phyloP scores from a whole-genome alignment of 352 stramenopile species.

The Phytopythium oedochilum region DNA sequence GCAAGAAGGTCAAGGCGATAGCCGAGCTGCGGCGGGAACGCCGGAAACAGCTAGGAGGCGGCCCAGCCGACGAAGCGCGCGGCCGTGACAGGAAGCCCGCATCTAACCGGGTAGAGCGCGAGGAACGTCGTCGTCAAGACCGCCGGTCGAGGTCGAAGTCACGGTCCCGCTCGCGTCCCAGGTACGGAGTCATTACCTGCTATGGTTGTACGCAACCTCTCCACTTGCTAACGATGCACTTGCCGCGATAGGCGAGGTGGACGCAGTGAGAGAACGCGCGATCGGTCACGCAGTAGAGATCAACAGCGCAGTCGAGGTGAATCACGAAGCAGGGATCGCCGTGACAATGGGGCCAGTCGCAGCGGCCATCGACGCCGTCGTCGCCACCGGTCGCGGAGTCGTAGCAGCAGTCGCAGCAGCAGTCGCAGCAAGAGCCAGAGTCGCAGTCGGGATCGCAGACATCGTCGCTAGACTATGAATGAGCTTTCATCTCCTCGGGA shows the following conservation, averaged over 20 bases:
- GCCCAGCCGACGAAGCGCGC: not conserved
- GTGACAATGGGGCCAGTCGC: constrained; percentile 14
- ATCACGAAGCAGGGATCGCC: constrained; percentile 8
- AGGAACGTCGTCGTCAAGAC: not conserved
- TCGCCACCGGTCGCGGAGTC: constrained; percentile 17
- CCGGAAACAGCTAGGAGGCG: constrained; percentile 7
- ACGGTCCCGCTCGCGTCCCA: constrained; percentile 15
- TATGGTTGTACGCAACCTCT: not conserved
- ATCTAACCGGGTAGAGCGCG: not conserved
- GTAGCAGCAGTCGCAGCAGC: constrained; percentile 33
- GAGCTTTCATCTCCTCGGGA: not conserved
- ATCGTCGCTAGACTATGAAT: not conserved
- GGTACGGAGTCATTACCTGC: constrained; percentile 6
- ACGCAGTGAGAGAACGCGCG: constrained; percentile 18
- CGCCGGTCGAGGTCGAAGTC: constrained; percentile 3
- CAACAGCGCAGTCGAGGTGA: not conserved
- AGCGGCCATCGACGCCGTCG: constrained; percentile 23
- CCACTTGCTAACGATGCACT: not conserved
- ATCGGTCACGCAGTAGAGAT: constrained; percentile 26
- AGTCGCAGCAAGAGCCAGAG: constrained; percentile 38
- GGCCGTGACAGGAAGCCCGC: not conserved
- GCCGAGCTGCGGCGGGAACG: constrained; percentile 26
- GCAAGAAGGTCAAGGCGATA: constrained; percentile 80
- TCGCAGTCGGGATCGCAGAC: constrained; percentile 1
- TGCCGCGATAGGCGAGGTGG: not conserved